Conservation (phyloP, 148 eudicot genomes). For the Linanthus parryae region DNA sequence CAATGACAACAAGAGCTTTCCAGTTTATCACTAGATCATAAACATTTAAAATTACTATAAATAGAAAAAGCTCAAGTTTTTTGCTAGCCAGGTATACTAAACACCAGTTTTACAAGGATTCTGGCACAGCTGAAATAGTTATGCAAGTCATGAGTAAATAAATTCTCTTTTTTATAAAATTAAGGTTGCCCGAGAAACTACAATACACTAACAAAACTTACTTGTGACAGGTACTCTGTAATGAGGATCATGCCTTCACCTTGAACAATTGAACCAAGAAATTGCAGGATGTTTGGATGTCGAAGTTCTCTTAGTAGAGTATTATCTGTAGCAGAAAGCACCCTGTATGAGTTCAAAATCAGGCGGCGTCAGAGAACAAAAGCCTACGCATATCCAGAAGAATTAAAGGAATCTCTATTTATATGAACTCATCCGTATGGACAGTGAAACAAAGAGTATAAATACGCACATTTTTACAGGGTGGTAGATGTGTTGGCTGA, state of each 20-base stretch:
- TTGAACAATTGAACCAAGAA: conserved; percentile 39
- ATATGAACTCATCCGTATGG: not conserved
- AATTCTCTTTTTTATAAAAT: no score
- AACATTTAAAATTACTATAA: no score
- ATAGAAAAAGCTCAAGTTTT: no score
- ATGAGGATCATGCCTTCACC: conserved; percentile 40
- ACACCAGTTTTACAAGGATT: not conserved
- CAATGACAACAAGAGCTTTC: no score
- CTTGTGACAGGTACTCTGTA: conserved; percentile 31
- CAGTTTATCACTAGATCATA: no score
- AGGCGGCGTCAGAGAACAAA: no score
- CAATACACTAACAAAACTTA: no score
- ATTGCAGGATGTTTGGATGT: conserved; percentile 38
- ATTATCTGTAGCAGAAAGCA: conserved; percentile 31
- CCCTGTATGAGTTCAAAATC: conserved; percentile 17
- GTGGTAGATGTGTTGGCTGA: conserved; percentile 20
- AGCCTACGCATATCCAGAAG: no score
- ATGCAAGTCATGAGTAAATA: not conserved
- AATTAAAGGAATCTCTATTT: no score
- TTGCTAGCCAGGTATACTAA: no score
- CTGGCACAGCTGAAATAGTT: not conserved
- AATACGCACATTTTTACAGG: conserved; percentile 27
- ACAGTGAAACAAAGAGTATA: not conserved
- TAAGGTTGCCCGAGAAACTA: no score
- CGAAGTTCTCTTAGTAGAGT: conserved; percentile 36